Conservation (phyloP, 2,329 filamentous ascomycete species). For the Exophiala calicioides region DNA sequence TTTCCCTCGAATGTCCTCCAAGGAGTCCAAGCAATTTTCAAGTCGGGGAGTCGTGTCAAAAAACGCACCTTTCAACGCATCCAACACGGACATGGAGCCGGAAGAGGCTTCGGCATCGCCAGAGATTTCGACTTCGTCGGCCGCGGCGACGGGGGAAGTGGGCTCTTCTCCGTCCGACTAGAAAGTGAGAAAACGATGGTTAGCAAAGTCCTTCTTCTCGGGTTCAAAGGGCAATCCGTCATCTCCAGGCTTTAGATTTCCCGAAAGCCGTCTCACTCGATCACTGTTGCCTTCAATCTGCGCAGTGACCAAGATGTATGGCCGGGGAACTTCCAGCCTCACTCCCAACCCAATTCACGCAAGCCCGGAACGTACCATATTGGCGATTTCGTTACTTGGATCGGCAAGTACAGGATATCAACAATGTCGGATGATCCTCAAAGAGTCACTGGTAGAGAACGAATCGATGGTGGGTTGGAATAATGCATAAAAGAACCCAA, state of each 20-base stretch:
- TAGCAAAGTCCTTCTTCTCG: conserved; percentile 19
- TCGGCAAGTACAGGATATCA: conserved; percentile 23
- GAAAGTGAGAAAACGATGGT: conserved; percentile 17
- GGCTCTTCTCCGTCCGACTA: conserved; percentile 99
- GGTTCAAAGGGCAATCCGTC: background rate
- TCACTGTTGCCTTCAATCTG: no score
- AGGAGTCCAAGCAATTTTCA: background rate
- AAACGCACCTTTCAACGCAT: conserved; percentile 80
- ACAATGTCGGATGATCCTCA: conserved; percentile 56
- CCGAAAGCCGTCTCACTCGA: no score
- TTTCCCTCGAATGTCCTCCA: background rate
- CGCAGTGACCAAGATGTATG: no score
- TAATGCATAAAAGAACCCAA: conserved; percentile 3
- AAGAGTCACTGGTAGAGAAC: conserved; percentile 44
- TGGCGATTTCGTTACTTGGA: conserved; percentile 37
- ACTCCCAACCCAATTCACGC: no score
- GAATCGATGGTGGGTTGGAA: conserved; percentile 24
- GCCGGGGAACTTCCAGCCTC: no score
- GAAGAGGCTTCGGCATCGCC: conserved; percentile 80
- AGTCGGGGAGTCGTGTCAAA: background rate
- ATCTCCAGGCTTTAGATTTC: no score
- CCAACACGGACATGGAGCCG: conserved; percentile 88
- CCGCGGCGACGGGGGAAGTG: conserved; percentile 73
- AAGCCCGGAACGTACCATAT: conserved; percentile 54
- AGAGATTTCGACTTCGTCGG: conserved; percentile 91